These are phyloP conservation scores for Grifola frondosa DNA, from an alignment of 1,284 basidiomycete species.

Conservation along the genomic window DNA sequence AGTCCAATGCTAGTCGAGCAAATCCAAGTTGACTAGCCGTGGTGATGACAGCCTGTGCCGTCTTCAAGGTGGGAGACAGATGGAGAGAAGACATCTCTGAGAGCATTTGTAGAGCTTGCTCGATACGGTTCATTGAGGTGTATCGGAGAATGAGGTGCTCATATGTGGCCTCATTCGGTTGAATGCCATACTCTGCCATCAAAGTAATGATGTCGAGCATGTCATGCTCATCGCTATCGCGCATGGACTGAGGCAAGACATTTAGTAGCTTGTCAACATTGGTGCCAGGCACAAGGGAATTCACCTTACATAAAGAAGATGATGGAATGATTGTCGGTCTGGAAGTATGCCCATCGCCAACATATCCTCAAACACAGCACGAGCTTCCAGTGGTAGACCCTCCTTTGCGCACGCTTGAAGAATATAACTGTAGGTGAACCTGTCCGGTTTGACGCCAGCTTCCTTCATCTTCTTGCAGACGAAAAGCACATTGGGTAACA, in stretches of 20 bases:
- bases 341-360: constrained; percentile 53
- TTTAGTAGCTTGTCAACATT: neutral
- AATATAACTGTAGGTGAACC: constrained; percentile 54
- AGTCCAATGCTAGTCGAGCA: constrained; percentile 67
- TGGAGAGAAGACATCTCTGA: constrained; percentile 48
- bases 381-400: constrained; percentile 49
- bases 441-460: constrained; percentile 46
- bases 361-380: constrained; percentile 78
- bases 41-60: constrained; percentile 48
- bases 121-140: constrained; percentile 50
- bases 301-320: constrained; percentile 56
- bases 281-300: neutral
- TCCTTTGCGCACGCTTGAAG: constrained; percentile 46
- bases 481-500: neutral
- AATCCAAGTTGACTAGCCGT: constrained; percentile 49
- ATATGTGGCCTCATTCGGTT: constrained; percentile 54
- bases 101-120: constrained; percentile 58
- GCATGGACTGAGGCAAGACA: constrained; percentile 20
- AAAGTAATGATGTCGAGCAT: constrained; percentile 35
- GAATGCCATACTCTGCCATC: constrained; percentile 51
- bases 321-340: constrained; percentile 59
- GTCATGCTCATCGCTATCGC: constrained; percentile 18
- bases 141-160: constrained; percentile 51
- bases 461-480: constrained; percentile 56
- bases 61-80: constrained; percentile 48